These are phyloP conservation scores for Tolypocladium amazonense DNA, from an alignment of 2,329 filamentous ascomycete species.

Conservation along the genomic window DNA sequence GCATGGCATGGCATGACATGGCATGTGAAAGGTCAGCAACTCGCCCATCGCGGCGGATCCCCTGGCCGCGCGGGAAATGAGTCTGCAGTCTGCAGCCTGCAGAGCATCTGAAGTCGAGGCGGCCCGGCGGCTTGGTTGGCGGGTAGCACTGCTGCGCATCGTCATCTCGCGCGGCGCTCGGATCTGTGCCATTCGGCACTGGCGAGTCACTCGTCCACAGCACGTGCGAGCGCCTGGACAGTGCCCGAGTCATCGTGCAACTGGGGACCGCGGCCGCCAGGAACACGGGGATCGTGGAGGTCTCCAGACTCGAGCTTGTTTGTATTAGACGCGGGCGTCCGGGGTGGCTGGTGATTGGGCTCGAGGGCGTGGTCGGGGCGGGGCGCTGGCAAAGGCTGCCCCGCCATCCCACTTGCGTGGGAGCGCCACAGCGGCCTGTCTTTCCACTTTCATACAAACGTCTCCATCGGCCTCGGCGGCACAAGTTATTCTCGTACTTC, in stretches of 20 bases:
- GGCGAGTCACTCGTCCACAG: neutral
- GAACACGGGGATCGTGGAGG: neutral
- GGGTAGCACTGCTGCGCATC: neutral
- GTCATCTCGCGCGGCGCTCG: neutral
- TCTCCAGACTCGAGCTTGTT: neutral
- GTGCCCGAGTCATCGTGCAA: neutral
- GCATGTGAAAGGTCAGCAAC: neutral
- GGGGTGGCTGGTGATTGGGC: neutral
- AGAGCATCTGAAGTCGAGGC: neutral
- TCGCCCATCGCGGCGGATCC: neutral
- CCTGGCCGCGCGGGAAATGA: neutral
- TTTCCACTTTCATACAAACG: neutral
- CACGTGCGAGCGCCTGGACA: neutral
- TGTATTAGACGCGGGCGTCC: neutral
- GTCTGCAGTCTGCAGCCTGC: neutral
- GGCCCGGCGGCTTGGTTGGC: neutral
- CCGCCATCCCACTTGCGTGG: neutral
- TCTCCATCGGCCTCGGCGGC: neutral
- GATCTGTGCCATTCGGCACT: neutral
- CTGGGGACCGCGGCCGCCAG: neutral
- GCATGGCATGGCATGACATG: neutral
- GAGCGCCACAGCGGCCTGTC: neutral
- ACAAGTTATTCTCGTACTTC: neutral
- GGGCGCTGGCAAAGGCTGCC: neutral
- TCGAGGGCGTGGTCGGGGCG: neutral